Base-by-base conservation (phyloP, 139 green algal species). In the Volvox reticuliferus region DNA sequence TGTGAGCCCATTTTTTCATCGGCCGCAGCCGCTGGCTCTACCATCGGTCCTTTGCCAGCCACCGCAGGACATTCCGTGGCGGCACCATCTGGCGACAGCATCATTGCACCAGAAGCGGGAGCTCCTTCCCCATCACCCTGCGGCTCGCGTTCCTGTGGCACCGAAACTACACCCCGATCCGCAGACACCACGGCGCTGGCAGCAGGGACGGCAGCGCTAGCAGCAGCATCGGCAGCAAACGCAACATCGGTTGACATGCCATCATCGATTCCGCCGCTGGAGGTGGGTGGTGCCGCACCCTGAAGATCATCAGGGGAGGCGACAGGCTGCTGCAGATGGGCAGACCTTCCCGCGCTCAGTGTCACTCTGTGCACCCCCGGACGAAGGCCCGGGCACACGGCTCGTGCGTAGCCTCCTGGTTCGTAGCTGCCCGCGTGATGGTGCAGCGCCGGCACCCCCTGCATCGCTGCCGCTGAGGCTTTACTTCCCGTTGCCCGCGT, bases 301-400 rank as follows among this genome's bases (percentile, higher is more conserved):
- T 55, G 5, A 14, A 55, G 44, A 55, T 55, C 44, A 55, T 55
- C 44, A 55, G 44, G 44, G 44, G 44, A 55, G n/a, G 85, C 85
- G 33, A 24, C 85, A 55, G 18, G 85, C 71, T 26, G 84, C 69
- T 28, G 28, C 37, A n/a, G 68, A 30, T 36, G 0, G 18, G 84
- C 16, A 32, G 36, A 21, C 19, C 44, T 71, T 37, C 69, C 36
- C 36, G 69, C 30, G 86, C 67, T 82, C 21, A 32, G 86, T 75
- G 86, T 90, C 36, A 90, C 86, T n/a, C 86, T 50, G 71, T 90
- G 86, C n/a, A 76, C 73, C 9, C 86, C 86, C 0, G 86, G 50
- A 30, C 20, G 18, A 17, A 82, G 86, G 19, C 55, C 37, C 28
- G 86, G 86, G 28, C 86, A 90, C 71, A 90, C 86, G 6, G 73